Evolutionary conservation across 2,329 filamentous ascomycete species (phyloP), one percentile per base, ranked within the genome.

Genomic region (Fusarium staphyleae): DNA sequence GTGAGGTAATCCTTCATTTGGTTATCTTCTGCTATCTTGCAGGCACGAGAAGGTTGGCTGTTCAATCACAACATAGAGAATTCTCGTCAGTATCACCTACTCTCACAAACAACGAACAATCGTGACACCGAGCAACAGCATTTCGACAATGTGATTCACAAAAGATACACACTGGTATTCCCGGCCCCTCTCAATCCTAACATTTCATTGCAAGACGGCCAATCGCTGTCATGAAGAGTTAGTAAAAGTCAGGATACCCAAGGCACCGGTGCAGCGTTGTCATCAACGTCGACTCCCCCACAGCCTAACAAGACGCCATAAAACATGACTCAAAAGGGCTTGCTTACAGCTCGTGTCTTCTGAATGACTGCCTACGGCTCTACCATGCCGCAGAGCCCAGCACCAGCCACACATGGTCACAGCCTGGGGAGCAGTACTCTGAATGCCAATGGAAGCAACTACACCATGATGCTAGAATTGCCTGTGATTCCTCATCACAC

Each of bases 231-330:
- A n/a, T 16, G 30, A 19, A 10, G n/a, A 46, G 30, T 30, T 24
- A 18, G 14, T 41, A 19, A 19, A 40, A 51, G 50, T 57, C 47
- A 39, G 47, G 47, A 57, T 63, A 65, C 47, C 49, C 51, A 66
- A 51, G 53, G 46, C 45, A 55, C 47, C 51, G 48, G 36, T 32
- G 37, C 37, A 39, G 34, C 48, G 50, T 52, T 51, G 37, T 41
- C 53, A 48, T 41, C 47, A 33, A 42, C 36, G 26, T 48, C 32
- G 52, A 51, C 46, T 55, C 39, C 33, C 28, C 48, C 37, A 47
- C n/a, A 32, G 33, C 43, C 52, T 45, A 62, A 66, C 52, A 37
- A 30, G 48, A 45, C 33, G 33, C 19, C 41, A 44, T 53, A 32
- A 16, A 53, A 13, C 9, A 34, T 24, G 22, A 29, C 18, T 28